These are phyloP conservation scores for Paralagenidium karlingii DNA, from an alignment of 352 stramenopile species.

Conservation along the genomic window DNA sequence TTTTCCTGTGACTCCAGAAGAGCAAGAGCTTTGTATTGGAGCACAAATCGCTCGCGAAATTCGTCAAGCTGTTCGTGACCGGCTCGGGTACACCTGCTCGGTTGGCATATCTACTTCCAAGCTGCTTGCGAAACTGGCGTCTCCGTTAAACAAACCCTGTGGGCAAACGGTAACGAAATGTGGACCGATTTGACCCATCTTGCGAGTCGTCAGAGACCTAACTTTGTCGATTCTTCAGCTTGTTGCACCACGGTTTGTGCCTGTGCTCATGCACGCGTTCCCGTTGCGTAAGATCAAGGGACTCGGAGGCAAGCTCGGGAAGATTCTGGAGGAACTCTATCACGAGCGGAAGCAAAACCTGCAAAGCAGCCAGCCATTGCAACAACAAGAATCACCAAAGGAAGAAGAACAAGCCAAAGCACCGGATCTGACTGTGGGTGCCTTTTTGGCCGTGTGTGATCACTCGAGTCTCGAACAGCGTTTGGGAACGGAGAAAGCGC, in stretches of 20 bases:
- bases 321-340: conserved; percentile 50
- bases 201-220: not conserved
- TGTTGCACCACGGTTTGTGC: conserved; percentile 46
- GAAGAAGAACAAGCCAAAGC: conserved; percentile 9
- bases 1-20: conserved; percentile 50
- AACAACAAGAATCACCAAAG: conserved; percentile 2
- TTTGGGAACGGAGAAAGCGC: conserved; percentile 46
- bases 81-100: conserved; percentile 70
- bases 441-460: conserved; percentile 37
- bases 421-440: conserved; percentile 18
- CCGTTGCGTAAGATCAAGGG: conserved; percentile 61
- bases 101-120: conserved; percentile 71
- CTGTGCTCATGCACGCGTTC: conserved; percentile 49
- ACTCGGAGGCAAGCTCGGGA: conserved; percentile 63
- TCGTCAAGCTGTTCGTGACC: conserved; percentile 34
- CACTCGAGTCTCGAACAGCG: conserved; percentile 33
- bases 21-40: conserved; percentile 54
- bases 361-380: not conserved
- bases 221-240: conserved; percentile 13
- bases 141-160: conserved; percentile 70
- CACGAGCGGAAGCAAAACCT: conserved; percentile 9
- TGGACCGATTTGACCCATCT: not conserved
- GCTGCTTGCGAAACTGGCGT: conserved; percentile 62
- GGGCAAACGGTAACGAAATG: conserved; percentile 48
- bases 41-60: conserved; percentile 60